These are phyloP conservation scores for Pulveroboletus sp. DNA, from an alignment of 768 basidiomycete genomes.

Conservation along the genomic window DNA sequence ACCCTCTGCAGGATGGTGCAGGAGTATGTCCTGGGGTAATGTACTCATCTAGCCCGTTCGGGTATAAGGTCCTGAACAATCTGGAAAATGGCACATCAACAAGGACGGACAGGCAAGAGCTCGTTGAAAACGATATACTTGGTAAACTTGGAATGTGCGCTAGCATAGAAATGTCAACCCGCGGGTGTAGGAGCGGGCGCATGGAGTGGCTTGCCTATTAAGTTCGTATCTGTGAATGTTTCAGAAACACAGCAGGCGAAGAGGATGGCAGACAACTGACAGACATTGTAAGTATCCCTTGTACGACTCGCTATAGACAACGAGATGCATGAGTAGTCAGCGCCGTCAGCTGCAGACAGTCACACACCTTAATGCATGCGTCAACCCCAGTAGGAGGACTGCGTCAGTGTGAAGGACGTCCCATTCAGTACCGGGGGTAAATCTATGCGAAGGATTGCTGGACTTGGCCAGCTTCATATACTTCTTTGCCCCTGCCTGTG, in stretches of 20 bases:
- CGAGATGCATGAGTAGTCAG: neutral
- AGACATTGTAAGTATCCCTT: slow-evolving; percentile 77
- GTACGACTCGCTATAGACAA: slow-evolving; percentile 58
- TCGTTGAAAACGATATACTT: slow-evolving; percentile 40
- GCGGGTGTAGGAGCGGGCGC: neutral
- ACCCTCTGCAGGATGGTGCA: slow-evolving; percentile 33
- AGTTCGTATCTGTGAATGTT: slow-evolving; percentile 37
- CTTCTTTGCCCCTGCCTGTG: slow-evolving; percentile 59
- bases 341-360: neutral
- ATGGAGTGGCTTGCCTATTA: slow-evolving; percentile 43
- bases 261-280: slow-evolving; percentile 34
- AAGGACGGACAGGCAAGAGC: neutral
- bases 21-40: slow-evolving; percentile 36
- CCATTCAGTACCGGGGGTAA: slow-evolving; percentile 66
- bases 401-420: slow-evolving; percentile 74
- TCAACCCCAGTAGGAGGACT: slow-evolving; percentile 64
- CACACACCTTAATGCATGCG: slow-evolving; percentile 61
- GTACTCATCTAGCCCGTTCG: slow-evolving; percentile 48
- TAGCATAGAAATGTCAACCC: slow-evolving; percentile 19
- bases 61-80: slow-evolving; percentile 64
- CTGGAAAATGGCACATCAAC: slow-evolving; percentile 30
- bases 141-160: slow-evolving; percentile 70
- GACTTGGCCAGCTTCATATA: slow-evolving; percentile 38
- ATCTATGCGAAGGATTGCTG: slow-evolving; percentile 35
- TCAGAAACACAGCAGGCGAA: slow-evolving; percentile 3